Evolutionary conservation across 2,329 filamentous ascomycete species (phyloP).

Genomic region (Paecilomyces fulvus): DNA sequence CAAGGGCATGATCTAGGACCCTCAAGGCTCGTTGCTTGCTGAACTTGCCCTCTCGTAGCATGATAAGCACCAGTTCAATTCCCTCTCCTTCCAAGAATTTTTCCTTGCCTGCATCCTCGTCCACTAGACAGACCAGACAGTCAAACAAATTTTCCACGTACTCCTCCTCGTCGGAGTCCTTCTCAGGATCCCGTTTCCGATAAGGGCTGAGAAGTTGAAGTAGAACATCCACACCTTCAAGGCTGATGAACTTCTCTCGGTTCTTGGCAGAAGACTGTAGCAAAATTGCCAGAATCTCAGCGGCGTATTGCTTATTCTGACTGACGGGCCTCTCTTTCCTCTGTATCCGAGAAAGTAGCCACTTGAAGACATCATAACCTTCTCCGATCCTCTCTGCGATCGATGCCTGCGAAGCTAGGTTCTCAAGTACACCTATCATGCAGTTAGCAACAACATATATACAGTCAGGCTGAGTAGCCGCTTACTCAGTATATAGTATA

Average conservation of each 20-base stretch:
- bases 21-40: constrained; percentile 70
- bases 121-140: constrained; percentile 68
- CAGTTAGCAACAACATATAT: constrained; percentile 8
- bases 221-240: constrained; percentile 68
- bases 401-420: constrained; percentile 62
- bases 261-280: constrained; percentile 66
- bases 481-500: constrained; percentile 69
- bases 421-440: constrained; percentile 61
- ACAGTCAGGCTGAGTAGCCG: not conserved
- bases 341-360: constrained; percentile 69
- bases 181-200: constrained; percentile 74
- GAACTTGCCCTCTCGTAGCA: constrained; percentile 81
- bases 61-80: constrained; percentile 81
- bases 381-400: constrained; percentile 65
- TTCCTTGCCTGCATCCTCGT: constrained; percentile 64
- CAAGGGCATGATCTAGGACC: constrained; percentile 73
- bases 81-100: constrained; percentile 87
- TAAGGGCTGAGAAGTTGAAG: constrained; percentile 80
- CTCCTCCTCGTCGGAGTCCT: constrained; percentile 83
- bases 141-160: constrained; percentile 94
- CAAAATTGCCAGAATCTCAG: constrained; percentile 84
- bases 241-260: constrained; percentile 51
- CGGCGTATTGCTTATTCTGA: constrained; percentile 93
- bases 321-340: constrained; percentile 58
- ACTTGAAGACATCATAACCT: constrained; percentile 56